Percentiles rank a stretch among this genome's conserved stretches.
Evolutionary conservation across 129 eudicot species (phyloP).

Genomic region (Artemisia argyi): DNA sequence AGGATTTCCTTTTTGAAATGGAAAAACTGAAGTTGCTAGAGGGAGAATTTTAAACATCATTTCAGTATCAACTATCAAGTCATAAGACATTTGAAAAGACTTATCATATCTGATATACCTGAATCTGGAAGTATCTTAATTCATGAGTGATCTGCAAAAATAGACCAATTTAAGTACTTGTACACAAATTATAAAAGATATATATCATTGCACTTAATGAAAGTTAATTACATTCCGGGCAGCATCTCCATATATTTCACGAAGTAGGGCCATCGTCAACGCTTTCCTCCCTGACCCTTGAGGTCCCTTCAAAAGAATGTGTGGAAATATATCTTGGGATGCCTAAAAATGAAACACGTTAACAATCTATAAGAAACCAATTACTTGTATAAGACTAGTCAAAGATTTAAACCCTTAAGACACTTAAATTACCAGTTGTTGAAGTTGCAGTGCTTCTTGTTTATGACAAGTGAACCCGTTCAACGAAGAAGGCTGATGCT

Average conservation of each 20-base stretch:
- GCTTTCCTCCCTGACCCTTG: conserved; percentile 78
- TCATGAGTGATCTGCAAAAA: conserved; percentile 72
- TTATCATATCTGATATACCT: conserved; percentile 44
- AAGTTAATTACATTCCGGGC: conserved; percentile 46
- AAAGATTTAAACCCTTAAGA: conserved; percentile 2
- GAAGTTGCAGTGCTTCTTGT: conserved; percentile 65
- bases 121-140: conserved; percentile 66
- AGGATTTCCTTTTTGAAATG: background rate
- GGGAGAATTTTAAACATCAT: background rate
- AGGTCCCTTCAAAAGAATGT: conserved; percentile 72
- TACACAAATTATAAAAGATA: background rate
- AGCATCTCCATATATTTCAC: conserved; percentile 65
- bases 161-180: background rate
- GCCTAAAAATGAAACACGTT: conserved; percentile 34
- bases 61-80: background rate
- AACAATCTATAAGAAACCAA: background rate
- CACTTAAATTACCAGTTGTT: conserved; percentile 44
- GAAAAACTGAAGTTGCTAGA: background rate
- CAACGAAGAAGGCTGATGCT: conserved; percentile 67
- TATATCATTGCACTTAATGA: background rate
- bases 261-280: conserved; percentile 65
- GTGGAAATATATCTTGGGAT: conserved; percentile 57
- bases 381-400: background rate
- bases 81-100: background rate
- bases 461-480: conserved; percentile 68